Conservation (phyloP, 768 basidiomycete species). For the Ramaria rubella region DNA sequence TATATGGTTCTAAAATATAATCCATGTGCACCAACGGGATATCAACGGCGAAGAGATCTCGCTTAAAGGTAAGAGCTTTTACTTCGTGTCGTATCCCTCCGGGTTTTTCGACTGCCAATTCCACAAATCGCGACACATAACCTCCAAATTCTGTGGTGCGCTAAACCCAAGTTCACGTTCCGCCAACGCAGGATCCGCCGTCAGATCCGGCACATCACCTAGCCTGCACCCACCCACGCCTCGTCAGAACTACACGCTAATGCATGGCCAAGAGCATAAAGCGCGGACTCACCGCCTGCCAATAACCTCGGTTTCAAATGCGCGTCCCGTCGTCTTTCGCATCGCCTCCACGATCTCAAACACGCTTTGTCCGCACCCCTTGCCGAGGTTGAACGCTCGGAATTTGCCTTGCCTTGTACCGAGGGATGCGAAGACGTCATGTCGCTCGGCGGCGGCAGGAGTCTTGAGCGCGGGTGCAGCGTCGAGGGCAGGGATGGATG, state of each 20-base stretch:
- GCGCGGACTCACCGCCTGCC: constrained; percentile 65
- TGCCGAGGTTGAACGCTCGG: constrained; percentile 97
- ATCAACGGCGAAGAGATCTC: no score
- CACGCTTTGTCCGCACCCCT: constrained; percentile 87
- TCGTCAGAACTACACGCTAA: background rate
- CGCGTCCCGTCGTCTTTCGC: constrained; percentile 81
- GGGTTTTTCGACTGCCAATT: constrained; percentile 98
- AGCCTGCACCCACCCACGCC: constrained; percentile 39
- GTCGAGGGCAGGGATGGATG: background rate
- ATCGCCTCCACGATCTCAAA: constrained; percentile 93
- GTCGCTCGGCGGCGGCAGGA: constrained; percentile 11
- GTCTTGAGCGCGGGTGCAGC: constrained; percentile 4
- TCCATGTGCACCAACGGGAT: no score
- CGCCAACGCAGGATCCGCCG: constrained; percentile 87
- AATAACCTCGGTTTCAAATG: constrained; percentile 84
- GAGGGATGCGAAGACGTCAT: constrained; percentile 45
- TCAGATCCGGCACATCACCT: constrained; percentile 95
- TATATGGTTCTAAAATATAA: no score
- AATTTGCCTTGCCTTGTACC: constrained; percentile 50
- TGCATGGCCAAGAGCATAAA: background rate
- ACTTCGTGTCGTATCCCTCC: constrained; percentile 43
- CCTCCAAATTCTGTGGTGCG: constrained; percentile 71
- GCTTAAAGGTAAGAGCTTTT: no score
- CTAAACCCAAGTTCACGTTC: constrained; percentile 91
- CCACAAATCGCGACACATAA: constrained; percentile 97